phyloP scores from a whole-genome alignment of 495 filamentous ascomycete species.

The Penicillium salamii region DNA sequence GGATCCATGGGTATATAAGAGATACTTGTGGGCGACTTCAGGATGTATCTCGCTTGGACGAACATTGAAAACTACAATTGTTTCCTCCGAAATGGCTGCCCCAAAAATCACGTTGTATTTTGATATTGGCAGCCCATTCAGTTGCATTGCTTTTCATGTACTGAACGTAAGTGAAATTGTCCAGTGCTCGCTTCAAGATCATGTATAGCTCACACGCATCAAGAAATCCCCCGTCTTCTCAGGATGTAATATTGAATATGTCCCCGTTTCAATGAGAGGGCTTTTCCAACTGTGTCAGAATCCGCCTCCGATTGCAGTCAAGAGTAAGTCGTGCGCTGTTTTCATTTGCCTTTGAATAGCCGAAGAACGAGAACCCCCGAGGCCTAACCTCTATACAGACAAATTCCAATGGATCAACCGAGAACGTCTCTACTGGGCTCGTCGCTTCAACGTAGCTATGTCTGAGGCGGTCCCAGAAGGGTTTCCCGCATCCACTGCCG shows the following conservation, averaged over 20 bases:
- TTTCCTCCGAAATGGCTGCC: neutral
- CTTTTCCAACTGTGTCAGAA: conserved; percentile 17
- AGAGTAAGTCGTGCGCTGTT: conserved; percentile 10
- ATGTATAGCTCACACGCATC: neutral
- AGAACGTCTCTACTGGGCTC: conserved; percentile 19
- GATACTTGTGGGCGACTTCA: too few species aligned
- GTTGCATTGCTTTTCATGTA: conserved; percentile 19
- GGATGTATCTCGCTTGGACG: too few species aligned
- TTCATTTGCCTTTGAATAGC: too few species aligned
- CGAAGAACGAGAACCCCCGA: too few species aligned
- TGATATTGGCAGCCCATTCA: conserved; percentile 25
- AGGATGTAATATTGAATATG: conserved; percentile 16
- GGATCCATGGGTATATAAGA: too few species aligned
- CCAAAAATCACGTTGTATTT: conserved; percentile 19
- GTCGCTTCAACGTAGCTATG: conserved; percentile 17
- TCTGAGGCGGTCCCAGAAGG: conserved; percentile 14
- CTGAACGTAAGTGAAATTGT: conserved; percentile 5
- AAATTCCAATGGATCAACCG: conserved; percentile 18
- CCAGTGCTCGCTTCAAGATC: neutral
- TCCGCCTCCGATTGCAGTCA: conserved; percentile 13
- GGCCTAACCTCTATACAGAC: conserved; percentile 8
- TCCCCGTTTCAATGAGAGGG: conserved; percentile 12
- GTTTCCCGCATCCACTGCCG: conserved; percentile 17
- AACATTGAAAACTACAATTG: too few species aligned
- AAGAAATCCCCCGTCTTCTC: conserved; percentile 20